Evolutionary conservation across 495 filamentous ascomycete genomes (phyloP).

Genomic region (Hypoxylon crocopeplum): DNA sequence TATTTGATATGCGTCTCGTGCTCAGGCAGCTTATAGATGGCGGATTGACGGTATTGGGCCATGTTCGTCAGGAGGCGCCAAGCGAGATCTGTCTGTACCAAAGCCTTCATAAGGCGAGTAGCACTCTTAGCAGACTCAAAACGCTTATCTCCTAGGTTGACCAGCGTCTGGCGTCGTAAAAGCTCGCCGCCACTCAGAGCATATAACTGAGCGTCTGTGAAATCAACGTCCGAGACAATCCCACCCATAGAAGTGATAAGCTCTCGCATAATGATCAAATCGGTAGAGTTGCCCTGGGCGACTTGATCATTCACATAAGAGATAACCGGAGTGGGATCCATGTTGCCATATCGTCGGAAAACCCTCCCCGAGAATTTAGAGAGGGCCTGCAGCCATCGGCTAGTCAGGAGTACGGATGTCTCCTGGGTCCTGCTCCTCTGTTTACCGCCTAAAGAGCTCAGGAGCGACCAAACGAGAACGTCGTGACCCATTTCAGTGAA

Average conservation of each 20-base stretch:
- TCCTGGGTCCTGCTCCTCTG: constrained; percentile 79
- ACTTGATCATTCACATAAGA: constrained; percentile 90
- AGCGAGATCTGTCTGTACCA: constrained; percentile 74
- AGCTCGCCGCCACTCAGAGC: constrained; percentile 86
- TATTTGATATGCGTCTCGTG: constrained; percentile 78
- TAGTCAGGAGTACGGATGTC: constrained; percentile 81
- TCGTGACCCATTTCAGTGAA: constrained; percentile 94
- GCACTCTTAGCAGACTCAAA: constrained; percentile 68
- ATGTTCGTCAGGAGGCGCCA: constrained; percentile 85
- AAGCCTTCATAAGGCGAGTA: constrained; percentile 75
- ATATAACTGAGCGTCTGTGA: constrained; percentile 83
- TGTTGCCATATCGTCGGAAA: constrained; percentile 78
- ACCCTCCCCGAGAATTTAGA: constrained; percentile 86
- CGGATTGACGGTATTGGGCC: constrained; percentile 84
- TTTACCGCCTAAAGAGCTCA: constrained; percentile 78
- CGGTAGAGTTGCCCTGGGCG: constrained; percentile 77
- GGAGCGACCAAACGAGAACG: constrained; percentile 85
- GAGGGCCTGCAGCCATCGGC: constrained; percentile 85
- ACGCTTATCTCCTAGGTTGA: constrained; percentile 78
- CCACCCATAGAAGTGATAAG: constrained; percentile 91
- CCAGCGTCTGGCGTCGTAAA: constrained; percentile 78
- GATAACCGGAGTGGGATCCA: constrained; percentile 85
- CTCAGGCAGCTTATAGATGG: constrained; percentile 72
- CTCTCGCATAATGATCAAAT: constrained; percentile 87
- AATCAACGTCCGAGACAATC: constrained; percentile 80